Conservation (phyloP, 1,139 yeast species). For the Nakaseomyces glabratus region DNA sequence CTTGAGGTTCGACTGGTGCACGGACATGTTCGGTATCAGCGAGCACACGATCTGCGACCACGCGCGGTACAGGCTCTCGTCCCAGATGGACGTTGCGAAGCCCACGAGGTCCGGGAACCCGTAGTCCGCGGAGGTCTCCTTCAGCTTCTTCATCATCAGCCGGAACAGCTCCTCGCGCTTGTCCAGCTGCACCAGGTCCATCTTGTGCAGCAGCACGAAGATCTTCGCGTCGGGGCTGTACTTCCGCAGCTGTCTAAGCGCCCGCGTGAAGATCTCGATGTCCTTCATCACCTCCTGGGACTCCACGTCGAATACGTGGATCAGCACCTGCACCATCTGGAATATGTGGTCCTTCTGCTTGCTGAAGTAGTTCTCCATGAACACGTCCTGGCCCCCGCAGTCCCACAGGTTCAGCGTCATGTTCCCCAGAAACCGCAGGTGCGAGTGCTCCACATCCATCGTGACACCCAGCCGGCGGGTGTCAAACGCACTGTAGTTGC, state of each 20-base stretch:
- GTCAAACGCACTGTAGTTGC: slow-evolving; percentile 93
- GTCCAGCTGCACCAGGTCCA: slow-evolving; percentile 88
- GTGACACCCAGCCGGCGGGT: slow-evolving; percentile 95
- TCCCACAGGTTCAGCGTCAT: slow-evolving; percentile 97
- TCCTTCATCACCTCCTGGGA: slow-evolving; percentile 87
- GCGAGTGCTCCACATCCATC: slow-evolving; percentile 95
- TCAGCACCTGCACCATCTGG: slow-evolving; percentile 93
- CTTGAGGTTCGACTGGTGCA: slow-evolving; percentile 66
- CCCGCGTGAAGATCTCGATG: slow-evolving; percentile 81
- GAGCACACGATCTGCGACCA: slow-evolving; percentile 97
- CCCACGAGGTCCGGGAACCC: slow-evolving; percentile 70
- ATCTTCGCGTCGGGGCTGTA: slow-evolving; percentile 88
- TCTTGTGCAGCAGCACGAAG: slow-evolving; percentile 85
- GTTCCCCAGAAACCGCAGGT: slow-evolving; percentile 81
- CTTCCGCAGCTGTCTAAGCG: slow-evolving; percentile 71
- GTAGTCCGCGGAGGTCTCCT: slow-evolving; percentile 66
- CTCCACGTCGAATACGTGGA: slow-evolving; percentile 94
- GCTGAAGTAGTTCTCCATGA: slow-evolving; percentile 88
- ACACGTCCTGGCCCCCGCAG: slow-evolving; percentile 96
- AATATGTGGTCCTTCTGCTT: slow-evolving; percentile 85
- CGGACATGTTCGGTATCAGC: slow-evolving; percentile 80
- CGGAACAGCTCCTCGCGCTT: slow-evolving; percentile 76
- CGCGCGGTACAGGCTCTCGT: slow-evolving; percentile 88
- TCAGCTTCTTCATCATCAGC: slow-evolving; percentile 75
- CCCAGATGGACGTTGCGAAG: slow-evolving; percentile 96